phyloP scores from a whole-genome alignment of 2,329 filamentous ascomycete species.

The Ascochyta pisi region DNA sequence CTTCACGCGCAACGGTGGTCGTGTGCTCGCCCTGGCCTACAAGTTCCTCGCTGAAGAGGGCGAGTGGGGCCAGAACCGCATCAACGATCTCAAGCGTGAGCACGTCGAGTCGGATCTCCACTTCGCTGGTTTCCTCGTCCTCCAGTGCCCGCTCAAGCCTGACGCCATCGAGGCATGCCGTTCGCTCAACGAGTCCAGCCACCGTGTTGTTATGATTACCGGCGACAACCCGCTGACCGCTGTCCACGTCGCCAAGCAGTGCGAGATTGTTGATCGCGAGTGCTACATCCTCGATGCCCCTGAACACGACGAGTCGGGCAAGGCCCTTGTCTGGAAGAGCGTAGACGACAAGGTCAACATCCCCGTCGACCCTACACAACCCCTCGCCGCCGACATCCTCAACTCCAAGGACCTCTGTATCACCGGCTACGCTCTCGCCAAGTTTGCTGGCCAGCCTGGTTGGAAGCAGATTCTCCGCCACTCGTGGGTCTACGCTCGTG shows the following conservation, averaged over 20 bases:
- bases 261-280: slow-evolving; percentile 96
- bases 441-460: slow-evolving; percentile 82
- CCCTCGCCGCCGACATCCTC: slow-evolving; percentile 81
- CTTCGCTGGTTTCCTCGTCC: slow-evolving; percentile 94
- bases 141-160: slow-evolving; percentile 95
- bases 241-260: slow-evolving; percentile 91
- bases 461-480: slow-evolving; percentile 81
- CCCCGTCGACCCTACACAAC: slow-evolving; percentile 81
- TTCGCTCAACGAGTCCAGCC: slow-evolving; percentile 98
- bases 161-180: slow-evolving; percentile 92
- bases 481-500: slow-evolving; percentile 97
- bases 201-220: slow-evolving; percentile 98
- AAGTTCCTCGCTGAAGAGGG: slow-evolving; percentile 84
- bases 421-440: slow-evolving; percentile 89
- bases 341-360: slow-evolving; percentile 90
- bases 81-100: slow-evolving; percentile 94
- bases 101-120: slow-evolving; percentile 82
- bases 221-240: slow-evolving; percentile 97
- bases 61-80: slow-evolving; percentile 81
- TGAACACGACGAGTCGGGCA: slow-evolving; percentile 81
- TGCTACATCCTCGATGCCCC: slow-evolving; percentile 94
- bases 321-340: slow-evolving; percentile 90
- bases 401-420: slow-evolving; percentile 90
- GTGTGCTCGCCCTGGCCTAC: slow-evolving; percentile 91
- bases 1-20: slow-evolving; percentile 93